Evolutionary conservation across 176 grass and related monocot species (phyloP).

Genomic region (Rhynchospora breviuscula): DNA sequence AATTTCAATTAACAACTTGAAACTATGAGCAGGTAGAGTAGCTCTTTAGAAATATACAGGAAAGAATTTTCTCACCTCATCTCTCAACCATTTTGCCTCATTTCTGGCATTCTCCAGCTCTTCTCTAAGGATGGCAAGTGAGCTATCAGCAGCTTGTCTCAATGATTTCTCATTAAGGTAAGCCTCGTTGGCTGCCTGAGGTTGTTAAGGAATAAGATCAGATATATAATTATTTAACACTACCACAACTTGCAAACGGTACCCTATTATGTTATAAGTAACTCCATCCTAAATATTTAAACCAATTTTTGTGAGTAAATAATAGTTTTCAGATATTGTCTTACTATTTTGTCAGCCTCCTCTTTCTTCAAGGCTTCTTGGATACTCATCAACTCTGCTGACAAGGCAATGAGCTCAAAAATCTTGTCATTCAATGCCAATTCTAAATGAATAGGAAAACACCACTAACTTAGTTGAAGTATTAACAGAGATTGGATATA

Average conservation of each 20-base stretch:
- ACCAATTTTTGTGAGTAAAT: background rate
- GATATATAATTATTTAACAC: too few relatives aligned
- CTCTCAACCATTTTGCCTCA: slow-evolving; percentile 53
- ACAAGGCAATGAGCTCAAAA: slow-evolving; percentile 34
- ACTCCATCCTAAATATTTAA: background rate
- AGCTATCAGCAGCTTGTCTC: slow-evolving; percentile 41
- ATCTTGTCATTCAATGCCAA: slow-evolving; percentile 45
- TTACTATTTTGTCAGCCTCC: slow-evolving; percentile 47
- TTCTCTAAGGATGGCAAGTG: slow-evolving; percentile 23
- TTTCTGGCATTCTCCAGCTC: slow-evolving; percentile 66
- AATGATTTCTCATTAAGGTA: slow-evolving; percentile 56
- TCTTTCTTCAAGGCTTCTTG: slow-evolving; percentile 64
- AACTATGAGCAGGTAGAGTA: background rate
- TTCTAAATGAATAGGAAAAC: too few relatives aligned
- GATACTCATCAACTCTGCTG: slow-evolving; percentile 36
- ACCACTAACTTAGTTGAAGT: too few relatives aligned
- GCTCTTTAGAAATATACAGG: background rate
- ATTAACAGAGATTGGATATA: too few relatives aligned
- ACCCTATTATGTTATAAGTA: too few relatives aligned
- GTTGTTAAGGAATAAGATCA: background rate
- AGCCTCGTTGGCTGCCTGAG: slow-evolving; percentile 40
- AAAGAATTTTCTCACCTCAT: slow-evolving; percentile 45
- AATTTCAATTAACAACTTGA: slow-evolving; percentile 12
- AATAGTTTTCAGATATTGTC: background rate
- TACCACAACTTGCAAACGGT: too few relatives aligned